These are phyloP conservation scores for Fusarium tjaetaba DNA, from an alignment of 2,329 filamentous ascomycete genomes.

Conservation along the genomic window DNA sequence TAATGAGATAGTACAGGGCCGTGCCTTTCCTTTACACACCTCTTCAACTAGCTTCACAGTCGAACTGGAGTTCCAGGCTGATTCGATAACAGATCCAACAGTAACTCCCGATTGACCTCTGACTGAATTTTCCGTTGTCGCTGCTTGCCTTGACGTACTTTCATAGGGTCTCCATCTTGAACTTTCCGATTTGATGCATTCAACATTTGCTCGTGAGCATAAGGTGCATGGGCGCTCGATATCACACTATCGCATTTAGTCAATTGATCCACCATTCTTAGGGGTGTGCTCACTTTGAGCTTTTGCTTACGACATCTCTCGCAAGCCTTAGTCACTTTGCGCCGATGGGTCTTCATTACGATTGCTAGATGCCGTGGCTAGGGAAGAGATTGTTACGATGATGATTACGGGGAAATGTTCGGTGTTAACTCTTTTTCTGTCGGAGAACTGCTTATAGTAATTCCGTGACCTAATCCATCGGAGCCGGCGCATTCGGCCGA, in stretches of 20 bases:
- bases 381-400: neutral
- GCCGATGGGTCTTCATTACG: neutral
- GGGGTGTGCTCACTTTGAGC: neutral
- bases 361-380: accelerated
- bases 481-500: neutral
- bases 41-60: conserved; percentile 19
- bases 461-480: accelerated
- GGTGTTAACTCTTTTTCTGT: neutral
- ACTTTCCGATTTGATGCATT: neutral
- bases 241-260: neutral
- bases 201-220: accelerated
- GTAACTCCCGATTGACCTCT: accelerated
- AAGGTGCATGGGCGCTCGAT: neutral
- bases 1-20: too few species aligned
- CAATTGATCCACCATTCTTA: accelerated
- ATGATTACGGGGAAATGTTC: accelerated
- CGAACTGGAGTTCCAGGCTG: conserved; percentile 16
- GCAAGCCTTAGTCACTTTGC: neutral
- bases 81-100: neutral
- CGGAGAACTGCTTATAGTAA: accelerated
- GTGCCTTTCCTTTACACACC: too few species aligned
- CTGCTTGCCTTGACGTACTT: accelerated
- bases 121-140: accelerated
- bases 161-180: neutral
- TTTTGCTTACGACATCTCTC: conserved; percentile 21